A percentile compares a stretch with the other conserved stretches of the same genome.
Conservation (phyloP, 2,329 filamentous ascomycete species). For the Fusarium chaquense region DNA sequence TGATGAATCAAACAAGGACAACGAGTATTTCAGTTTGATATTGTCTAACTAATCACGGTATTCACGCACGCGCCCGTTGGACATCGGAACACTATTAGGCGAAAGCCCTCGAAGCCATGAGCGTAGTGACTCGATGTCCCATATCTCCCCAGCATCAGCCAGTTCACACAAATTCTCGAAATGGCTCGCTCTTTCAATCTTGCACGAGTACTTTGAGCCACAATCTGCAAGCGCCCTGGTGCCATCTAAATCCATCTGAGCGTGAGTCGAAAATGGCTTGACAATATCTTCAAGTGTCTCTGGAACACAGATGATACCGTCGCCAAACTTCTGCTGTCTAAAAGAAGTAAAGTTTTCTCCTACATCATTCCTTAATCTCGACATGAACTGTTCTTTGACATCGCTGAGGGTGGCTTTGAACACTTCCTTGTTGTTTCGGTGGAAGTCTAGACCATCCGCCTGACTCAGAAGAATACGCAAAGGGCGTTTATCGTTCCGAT, state of each 20-base stretch:
- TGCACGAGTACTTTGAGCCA: background rate
- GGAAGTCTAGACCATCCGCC: background rate
- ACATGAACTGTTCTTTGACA: constrained; percentile 8
- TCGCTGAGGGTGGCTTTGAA: background rate
- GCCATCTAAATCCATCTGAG: constrained; percentile 5
- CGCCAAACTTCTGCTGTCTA: background rate
- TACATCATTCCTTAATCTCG: background rate
- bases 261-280: constrained; percentile 8
- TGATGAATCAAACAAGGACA: background rate
- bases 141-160: constrained; percentile 13
- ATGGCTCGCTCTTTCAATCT: background rate
- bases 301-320: background rate
- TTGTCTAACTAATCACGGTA: background rate
- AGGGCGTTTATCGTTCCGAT: constrained; percentile 3
- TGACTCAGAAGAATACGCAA: constrained; percentile 4
- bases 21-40: too few species aligned
- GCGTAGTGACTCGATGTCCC: constrained; percentile 16
- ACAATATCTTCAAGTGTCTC: constrained; percentile 10
- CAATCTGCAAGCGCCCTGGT: background rate
- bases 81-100: constrained; percentile 2
- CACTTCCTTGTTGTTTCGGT: background rate
- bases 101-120: constrained; percentile 7
- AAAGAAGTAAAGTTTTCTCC: background rate
- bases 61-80: background rate
- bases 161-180: constrained; percentile 7